phyloP scores from a whole-genome alignment of 2,329 filamentous ascomycete species.

The Neocatenulostroma microsporum region DNA sequence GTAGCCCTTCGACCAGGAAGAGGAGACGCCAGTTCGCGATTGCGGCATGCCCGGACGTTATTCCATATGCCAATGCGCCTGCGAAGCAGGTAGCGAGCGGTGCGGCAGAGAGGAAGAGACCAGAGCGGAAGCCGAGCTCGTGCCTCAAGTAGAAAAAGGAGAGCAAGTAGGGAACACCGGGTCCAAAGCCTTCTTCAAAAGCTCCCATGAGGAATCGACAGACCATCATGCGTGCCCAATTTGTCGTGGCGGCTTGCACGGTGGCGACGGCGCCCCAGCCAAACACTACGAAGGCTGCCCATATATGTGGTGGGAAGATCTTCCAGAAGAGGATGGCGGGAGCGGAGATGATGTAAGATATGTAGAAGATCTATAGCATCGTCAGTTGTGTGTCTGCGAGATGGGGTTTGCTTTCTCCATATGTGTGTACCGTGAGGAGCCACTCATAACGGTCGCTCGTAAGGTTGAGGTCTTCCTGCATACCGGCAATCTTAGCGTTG shows the following conservation, averaged over 20 bases:
- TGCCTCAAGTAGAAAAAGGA: conserved; percentile 55
- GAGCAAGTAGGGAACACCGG: conserved; percentile 53
- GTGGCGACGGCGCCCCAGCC: conserved; percentile 41
- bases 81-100: conserved; percentile 75
- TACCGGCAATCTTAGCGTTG: no score
- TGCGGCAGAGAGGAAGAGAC: conserved; percentile 47
- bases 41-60: conserved; percentile 51
- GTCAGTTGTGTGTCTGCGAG: no score
- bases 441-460: no score
- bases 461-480: no score
- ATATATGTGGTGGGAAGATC: conserved; percentile 27
- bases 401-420: no score
- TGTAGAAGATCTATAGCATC: conserved; percentile 54
- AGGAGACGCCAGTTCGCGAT: conserved; percentile 56
- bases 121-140: no score
- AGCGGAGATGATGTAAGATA: conserved; percentile 53
- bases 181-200: conserved; percentile 26
- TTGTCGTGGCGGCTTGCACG: conserved; percentile 37
- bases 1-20: conserved; percentile 56
- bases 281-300: conserved; percentile 36
- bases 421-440: no score
- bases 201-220: conserved; percentile 42
- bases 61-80: conserved; percentile 55
- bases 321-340: conserved; percentile 47
- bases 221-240: conserved; percentile 42